Evolutionary conservation across 1,139 yeast genomes (phyloP), one percentile per base, ranked within the genome.

Genomic region (Diutina rugosa): DNA sequence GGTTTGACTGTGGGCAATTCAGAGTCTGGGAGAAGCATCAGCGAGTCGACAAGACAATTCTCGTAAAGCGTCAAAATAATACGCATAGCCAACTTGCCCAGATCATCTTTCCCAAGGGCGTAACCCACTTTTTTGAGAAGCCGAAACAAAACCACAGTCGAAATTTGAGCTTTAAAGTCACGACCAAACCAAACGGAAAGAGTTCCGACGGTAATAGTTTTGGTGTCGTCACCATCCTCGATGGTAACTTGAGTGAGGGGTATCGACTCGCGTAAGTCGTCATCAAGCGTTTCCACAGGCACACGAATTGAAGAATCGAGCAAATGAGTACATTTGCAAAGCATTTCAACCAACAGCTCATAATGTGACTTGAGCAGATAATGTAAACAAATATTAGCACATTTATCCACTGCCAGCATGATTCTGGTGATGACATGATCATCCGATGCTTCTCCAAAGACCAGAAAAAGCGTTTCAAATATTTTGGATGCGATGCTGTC

Each of bases 81-180:
- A 56, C 79, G 78, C 28, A 87, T 65, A 4, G 89, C 72, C 55
- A 78, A 71, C 59, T 68, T 70, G 61, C 76, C 51, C 51, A 29
- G 38, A 12, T 47, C 35, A 14, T 47, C 51, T 14, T 47, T 29
- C 12, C 38, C 35, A 32, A 49, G 14, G 26, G 29, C 44, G 8
- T 18, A 78, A 55, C 77, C 76, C 54, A 83, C 82, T 63, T 83
- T 81, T 61, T 81, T 82, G 54, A 90, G 73, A 48, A 93, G 80
- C 62, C 95, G 77, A 72, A 93, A 90, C 56, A 93, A 73, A 0
- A 93, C 91, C 55, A 91, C 90, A 1, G 90, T 79, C 4, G 97
- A 87, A 61, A 93, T 73, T 67, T 95, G 99, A 0, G 96, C 96
- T 64, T 91, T 90, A 71, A 89, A 89, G 65, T 90, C 95, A 55